Evolutionary conservation across 1,284 basidiomycete species (phyloP), one percentile per base, ranked within the genome.

Genomic region (Phellopilus nigrolimitatus): DNA sequence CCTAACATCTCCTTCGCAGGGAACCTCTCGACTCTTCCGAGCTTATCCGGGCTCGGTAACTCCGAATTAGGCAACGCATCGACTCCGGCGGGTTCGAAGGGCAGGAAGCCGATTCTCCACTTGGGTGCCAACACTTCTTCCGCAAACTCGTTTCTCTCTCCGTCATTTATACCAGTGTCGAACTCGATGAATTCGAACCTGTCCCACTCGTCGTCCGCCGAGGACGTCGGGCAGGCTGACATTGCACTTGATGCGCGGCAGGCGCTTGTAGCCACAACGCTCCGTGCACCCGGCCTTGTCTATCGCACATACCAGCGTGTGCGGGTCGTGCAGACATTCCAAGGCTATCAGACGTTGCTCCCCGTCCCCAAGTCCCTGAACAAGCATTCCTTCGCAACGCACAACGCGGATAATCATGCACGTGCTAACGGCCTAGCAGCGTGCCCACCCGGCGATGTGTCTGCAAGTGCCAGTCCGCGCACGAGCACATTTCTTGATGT

Each of bases 331-430:
- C 83, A 86, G 64, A 69, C 68, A 9, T 73, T 71, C 51, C 73
- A 84, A 70, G 84, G 84, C 1, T 86, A 84, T 61, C 69, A 74
- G 13, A 60, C 67, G 1, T 66, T 84, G 24, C 64, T 84, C 21
- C 78, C 78, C 4, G 54, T 75, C 39, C 74, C 53, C 25, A 49
- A 51, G 28, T 30, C 42, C 25, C 31, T 55, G 5, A 36, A 9
- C 7, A 42, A 34, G 12, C n/a, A n/a, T n/a, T 37, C 25, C n/a
- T 21, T 21, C 15, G n/a, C n/a, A 28, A 28, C 21, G 34, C 24
- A 8, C n/a, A 15, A 6, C 4, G 9, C 13, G 22, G 39, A 13
- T 19, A 34, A 15, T 22, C 24, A 21, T 12, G 41, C 12, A 42
- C 21, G 7, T 33, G n/a, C n/a, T n/a, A n/a, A 38, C 22, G 36